Evolutionary conservation across 805 yeast species (phyloP).

Genomic region (Yarrowia hollandica): DNA sequence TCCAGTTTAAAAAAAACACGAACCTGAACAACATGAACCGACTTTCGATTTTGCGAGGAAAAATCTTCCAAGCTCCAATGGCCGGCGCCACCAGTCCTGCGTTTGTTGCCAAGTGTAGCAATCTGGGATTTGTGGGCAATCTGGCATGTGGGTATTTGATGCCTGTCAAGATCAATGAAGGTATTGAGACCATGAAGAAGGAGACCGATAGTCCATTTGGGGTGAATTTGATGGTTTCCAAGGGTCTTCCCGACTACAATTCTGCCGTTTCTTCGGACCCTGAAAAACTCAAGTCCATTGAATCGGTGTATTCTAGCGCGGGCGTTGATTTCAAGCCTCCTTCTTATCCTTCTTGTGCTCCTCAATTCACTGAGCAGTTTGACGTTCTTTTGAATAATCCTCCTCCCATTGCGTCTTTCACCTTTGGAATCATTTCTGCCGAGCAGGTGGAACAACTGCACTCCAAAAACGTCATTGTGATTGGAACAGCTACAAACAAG

Average conservation of each 20-base stretch:
- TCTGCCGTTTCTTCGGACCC: not conserved
- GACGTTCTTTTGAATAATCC: constrained; percentile 33
- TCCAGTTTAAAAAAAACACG: no score
- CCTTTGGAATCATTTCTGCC: constrained; percentile 51
- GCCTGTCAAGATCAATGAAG: constrained; percentile 31
- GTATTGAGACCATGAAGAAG: constrained; percentile 29
- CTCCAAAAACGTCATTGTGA: constrained; percentile 44
- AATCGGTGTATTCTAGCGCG: constrained; percentile 24
- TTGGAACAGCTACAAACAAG: constrained; percentile 51
- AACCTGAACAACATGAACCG: not conserved
- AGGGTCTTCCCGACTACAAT: not conserved
- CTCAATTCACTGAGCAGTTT: constrained; percentile 33
- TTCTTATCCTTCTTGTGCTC: constrained; percentile 29
- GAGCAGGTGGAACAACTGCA: constrained; percentile 43
- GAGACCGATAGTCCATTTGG: constrained; percentile 32
- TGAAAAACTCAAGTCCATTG: constrained; percentile 6
- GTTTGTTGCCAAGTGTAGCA: constrained; percentile 48
- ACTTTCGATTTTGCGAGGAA: not conserved
- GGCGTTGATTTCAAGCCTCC: not conserved
- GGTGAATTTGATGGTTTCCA: constrained; percentile 35
- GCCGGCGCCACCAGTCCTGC: constrained; percentile 54
- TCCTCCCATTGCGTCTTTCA: constrained; percentile 55
- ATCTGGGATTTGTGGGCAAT: constrained; percentile 55
- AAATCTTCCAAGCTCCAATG: constrained; percentile 58
- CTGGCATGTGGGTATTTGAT: constrained; percentile 44